Base-by-base conservation (phyloP, 1,284 basidiomycete genomes). In the Neotropicomus parvogracilis region DNA sequence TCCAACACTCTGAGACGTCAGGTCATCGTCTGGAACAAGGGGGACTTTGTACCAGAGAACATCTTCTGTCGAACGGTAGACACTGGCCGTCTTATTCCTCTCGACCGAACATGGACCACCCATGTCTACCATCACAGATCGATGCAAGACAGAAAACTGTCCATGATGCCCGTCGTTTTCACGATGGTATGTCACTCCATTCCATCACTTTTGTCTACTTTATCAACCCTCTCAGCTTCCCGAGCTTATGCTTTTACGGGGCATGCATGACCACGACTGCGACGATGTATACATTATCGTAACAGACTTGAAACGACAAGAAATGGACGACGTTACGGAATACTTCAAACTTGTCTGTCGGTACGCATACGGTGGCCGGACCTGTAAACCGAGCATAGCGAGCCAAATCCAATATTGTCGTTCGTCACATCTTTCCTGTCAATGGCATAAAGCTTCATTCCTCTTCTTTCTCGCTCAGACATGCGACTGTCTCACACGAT, bases 151-250 rank as follows among this genome's bases (percentile, higher is more conserved):
- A 73, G 81, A 48, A 82, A 81, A 52, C 62, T 83, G 36, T 80
- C 80, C 21, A 86, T 86, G 83, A 82, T 85, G 75, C 84, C 82
- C 4, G 83, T 87, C 7, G 80, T 87, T 1, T 85, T 85, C 59
- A 86, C 85, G 38, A 85, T 87, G 81, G 83, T 85, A 54, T 49
- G 72, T 60, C 6, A 27, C 13, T 46, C 40, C 24, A 29, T 33
- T 47, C 43, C 16, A 38, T 49, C 28, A 43, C 31, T 49, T 33
- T 24, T 46, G 27, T 38, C 24, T 16, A 51, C n/a, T 39, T 56
- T 21, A 63, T 53, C 5, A 21, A 31, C 46, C 46, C 28, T 40
- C 31, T 29, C 55, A 87, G 84, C 70, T 87, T 31, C 85, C 85
- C 20, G 84, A 87, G 66, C 74, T 87, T 24, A 85, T 87, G 82